Percentiles rank a stretch among this genome's conserved stretches.
These are phyloP conservation scores for Dicorynia guianensis DNA, from an alignment of 306 rosid species.

Conservation along the genomic window DNA sequence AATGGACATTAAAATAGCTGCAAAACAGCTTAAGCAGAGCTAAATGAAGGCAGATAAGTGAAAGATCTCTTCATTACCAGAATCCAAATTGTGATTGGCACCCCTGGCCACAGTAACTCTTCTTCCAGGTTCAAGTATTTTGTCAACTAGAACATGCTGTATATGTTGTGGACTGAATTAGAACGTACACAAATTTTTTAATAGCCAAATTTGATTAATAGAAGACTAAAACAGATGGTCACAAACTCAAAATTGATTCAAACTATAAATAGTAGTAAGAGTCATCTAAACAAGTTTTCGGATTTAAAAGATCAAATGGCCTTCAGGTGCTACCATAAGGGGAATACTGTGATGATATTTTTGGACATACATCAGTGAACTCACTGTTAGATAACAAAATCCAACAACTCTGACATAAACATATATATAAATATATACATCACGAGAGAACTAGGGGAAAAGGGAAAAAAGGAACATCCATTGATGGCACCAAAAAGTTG, in stretches of 20 bases:
- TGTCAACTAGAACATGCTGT: conserved; percentile 80
- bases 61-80: conserved; percentile 57
- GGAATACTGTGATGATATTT: conserved; percentile 18
- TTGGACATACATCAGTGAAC: conserved; percentile 18
- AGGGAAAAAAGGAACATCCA: conserved; percentile 8
- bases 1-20: background rate
- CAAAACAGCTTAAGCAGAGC: conserved; percentile 27
- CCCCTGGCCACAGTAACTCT: conserved; percentile 99
- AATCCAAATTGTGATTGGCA: conserved; percentile 74
- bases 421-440: conserved; percentile 2
- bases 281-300: conserved; percentile 25
- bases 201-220: conserved; percentile 12
- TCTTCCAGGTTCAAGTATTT: conserved; percentile 76
- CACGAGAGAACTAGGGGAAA: conserved; percentile 10
- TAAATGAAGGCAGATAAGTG: conserved; percentile 19
- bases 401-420: conserved; percentile 21
- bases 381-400: conserved; percentile 14
- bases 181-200: conserved; percentile 35
- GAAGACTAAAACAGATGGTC: background rate
- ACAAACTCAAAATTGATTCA: conserved; percentile 10
- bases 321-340: background rate
- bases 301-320: conserved; percentile 31
- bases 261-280: conserved; percentile 23
- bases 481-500: background rate
- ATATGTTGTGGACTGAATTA: conserved; percentile 43